Evolutionary conservation across 257 asterid species (phyloP), one percentile per base, ranked within the genome.

Genomic region (Fraxinus excelsior): DNA sequence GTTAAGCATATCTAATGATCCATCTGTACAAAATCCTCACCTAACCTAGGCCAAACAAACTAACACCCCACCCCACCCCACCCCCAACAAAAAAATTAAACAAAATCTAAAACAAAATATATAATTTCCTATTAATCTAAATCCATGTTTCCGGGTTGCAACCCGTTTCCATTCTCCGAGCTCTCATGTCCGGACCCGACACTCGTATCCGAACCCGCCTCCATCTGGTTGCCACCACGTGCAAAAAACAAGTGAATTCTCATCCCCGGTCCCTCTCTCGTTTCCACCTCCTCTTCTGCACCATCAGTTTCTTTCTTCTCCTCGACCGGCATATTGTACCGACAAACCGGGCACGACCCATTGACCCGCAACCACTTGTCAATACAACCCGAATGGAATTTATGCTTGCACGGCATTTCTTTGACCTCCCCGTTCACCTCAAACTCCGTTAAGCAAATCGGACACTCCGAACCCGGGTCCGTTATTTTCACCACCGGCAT

Each of bases 361-460:
- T 74, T 88, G 35, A 84, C 71, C 37, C 82, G 75, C 53, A 87
- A 25, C 94, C 92, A 89, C 79, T 32, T 38, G 19, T 80, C 84
- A 23, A 89, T 82, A 35, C 92, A 89, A 23, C n/a, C 72, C 0
- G 78, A 31, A 73, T 88, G 89, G 58, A 81, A 89, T 40, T 18
- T 71, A 32, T 89, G 94, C 49, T 80, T 68, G 38, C 94, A 87
- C 21, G 91, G 89, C 90, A 85, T 87, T 86, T 84, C 83, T 4
- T 82, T 89, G n/a, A 74, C 90, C 16, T 72, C 81, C 8, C 38
- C 82, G 68, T 76, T 76, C 68, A 75, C 71, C 70, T 53, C 53
- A 19, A 74, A 53, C 34, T 80, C 79, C 60, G 13, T 1, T 35
- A 80, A 28, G 44, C 83, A 80, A 64, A 80, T 80, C 7, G 73